Conservation (phyloP, 2,329 filamentous ascomycete genomes). For the Phialophora chinensis region DNA sequence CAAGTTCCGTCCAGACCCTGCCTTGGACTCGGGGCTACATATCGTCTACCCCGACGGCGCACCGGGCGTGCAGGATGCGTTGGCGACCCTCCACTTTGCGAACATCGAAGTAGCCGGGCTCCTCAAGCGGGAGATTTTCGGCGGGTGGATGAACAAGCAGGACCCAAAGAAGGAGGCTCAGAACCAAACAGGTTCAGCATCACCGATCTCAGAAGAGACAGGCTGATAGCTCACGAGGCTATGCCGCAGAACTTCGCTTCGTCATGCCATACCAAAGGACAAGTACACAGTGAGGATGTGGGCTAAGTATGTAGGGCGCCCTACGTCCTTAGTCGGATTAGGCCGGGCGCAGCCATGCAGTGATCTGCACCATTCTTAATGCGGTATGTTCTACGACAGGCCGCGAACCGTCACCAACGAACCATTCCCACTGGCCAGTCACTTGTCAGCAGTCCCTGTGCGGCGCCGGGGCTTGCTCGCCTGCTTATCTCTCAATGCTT, state of each 20-base stretch:
- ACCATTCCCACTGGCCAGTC: background rate
- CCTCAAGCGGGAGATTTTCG: slow-evolving; percentile 15
- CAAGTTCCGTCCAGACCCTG: slow-evolving; percentile 47
- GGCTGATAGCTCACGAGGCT: background rate
- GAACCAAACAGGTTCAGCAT: background rate
- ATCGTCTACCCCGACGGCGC: slow-evolving; percentile 47
- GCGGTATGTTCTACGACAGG: background rate
- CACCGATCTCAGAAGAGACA: background rate
- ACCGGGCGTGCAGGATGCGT: slow-evolving; percentile 43
- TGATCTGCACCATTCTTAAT: background rate
- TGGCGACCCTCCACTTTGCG: slow-evolving; percentile 48
- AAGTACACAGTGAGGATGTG: background rate
- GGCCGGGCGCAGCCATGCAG: background rate
- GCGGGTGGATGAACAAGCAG: slow-evolving; percentile 5
- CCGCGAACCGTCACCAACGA: background rate
- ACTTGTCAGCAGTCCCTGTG: background rate
- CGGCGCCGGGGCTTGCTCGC: background rate
- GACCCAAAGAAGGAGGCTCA: background rate
- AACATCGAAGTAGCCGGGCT: slow-evolving; percentile 47
- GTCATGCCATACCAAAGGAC: background rate
- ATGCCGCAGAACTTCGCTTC: background rate
- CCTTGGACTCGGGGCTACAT: slow-evolving; percentile 44
- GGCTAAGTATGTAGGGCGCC: background rate
- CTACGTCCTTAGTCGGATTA: background rate
- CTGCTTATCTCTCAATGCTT: background rate